Conservation (phyloP, 2,329 filamentous ascomycete species). For the Helminthosporium solani region DNA sequence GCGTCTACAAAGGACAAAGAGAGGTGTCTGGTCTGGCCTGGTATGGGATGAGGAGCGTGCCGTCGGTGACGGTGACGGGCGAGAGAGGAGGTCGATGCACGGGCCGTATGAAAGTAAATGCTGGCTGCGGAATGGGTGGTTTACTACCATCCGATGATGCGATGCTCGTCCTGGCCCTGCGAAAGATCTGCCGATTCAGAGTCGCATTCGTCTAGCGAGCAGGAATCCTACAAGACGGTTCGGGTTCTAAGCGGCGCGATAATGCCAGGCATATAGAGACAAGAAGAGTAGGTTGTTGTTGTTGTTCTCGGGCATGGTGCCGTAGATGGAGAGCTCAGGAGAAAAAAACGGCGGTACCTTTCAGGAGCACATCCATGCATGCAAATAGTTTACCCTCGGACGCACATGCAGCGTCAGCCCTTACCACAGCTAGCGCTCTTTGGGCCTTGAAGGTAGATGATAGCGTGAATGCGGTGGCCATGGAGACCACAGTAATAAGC, state of each 20-base stretch:
- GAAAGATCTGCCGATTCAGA: constrained; percentile 25
- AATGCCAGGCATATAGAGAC: background rate
- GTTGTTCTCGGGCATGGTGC: background rate
- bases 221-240: background rate
- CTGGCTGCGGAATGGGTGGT: constrained; percentile 12
- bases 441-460: no score
- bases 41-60: no score
- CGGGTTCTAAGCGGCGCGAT: background rate
- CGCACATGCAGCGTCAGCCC: background rate
- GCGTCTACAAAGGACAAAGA: constrained; percentile 6
- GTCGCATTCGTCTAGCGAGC: background rate
- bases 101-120: constrained; percentile 19
- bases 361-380: background rate
- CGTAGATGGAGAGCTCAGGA: background rate
- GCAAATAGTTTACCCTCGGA: background rate
- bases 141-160: constrained; percentile 14
- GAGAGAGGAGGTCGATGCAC: constrained; percentile 12
- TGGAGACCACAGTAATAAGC: no score
- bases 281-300: background rate
- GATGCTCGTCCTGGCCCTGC: constrained; percentile 9
- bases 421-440: no score
- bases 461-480: no score
- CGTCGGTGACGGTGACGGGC: background rate
- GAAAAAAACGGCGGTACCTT: background rate
- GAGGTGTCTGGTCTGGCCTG: background rate